These are phyloP conservation scores for Gnomoniopsis sp. DNA, from an alignment of 2,329 filamentous ascomycete genomes.

Conservation along the genomic window DNA sequence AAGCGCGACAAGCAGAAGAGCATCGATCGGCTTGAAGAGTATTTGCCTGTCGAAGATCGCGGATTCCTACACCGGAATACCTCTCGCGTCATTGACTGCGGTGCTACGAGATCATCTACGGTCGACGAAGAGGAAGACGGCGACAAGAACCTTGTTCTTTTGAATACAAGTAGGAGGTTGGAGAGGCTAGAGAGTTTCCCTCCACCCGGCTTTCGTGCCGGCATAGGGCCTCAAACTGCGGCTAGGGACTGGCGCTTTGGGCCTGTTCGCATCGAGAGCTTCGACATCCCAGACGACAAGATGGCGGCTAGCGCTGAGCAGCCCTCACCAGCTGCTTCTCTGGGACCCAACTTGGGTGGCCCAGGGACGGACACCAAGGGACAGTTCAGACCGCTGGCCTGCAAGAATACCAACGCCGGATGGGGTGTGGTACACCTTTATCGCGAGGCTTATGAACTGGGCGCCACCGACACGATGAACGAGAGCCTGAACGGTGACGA, in stretches of 20 bases:
- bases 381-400: slow-evolving; percentile 67
- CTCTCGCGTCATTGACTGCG: slow-evolving; percentile 47
- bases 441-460: slow-evolving; percentile 71
- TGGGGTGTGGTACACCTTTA: slow-evolving; percentile 96
- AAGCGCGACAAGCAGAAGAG: slow-evolving; percentile 16
- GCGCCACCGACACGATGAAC: not conserved
- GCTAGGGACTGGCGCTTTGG: slow-evolving; percentile 77
- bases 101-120: slow-evolving; percentile 34
- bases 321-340: slow-evolving; percentile 29
- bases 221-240: slow-evolving; percentile 46
- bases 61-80: slow-evolving; percentile 12
- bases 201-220: slow-evolving; percentile 39
- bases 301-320: slow-evolving; percentile 10
- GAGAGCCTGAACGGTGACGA: slow-evolving; percentile 28
- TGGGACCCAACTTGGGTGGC: slow-evolving; percentile 53
- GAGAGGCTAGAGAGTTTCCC: slow-evolving; percentile 38
- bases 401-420: slow-evolving; percentile 72
- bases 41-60: slow-evolving; percentile 18
- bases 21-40: slow-evolving; percentile 15
- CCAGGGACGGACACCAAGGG: slow-evolving; percentile 80
- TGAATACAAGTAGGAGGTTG: slow-evolving; percentile 38
- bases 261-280: slow-evolving; percentile 72
- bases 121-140: slow-evolving; percentile 20
- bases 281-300: slow-evolving; percentile 59
- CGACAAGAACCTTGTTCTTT: slow-evolving; percentile 33